phyloP scores from a whole-genome alignment of 805 yeast genomes.

The Metschnikowia hibisci region DNA sequence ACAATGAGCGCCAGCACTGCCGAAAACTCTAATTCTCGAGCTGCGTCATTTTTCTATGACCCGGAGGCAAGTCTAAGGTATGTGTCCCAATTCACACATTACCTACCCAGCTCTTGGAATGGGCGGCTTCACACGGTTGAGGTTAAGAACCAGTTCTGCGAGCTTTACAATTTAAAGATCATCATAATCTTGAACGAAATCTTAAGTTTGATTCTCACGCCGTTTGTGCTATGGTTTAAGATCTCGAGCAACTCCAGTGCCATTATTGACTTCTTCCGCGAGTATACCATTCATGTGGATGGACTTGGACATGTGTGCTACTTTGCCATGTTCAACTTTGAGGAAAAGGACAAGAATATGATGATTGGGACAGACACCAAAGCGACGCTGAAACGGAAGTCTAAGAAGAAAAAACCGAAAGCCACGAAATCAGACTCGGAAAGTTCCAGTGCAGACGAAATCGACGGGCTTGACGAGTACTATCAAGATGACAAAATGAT shows the following conservation, averaged over 20 bases:
- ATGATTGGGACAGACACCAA: slow-evolving; percentile 29
- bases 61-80: slow-evolving; percentile 83
- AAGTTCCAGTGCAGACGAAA: slow-evolving; percentile 18
- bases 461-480: slow-evolving; percentile 32
- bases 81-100: slow-evolving; percentile 86
- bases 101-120: slow-evolving; percentile 83
- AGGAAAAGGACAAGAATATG: slow-evolving; percentile 49
- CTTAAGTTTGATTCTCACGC: slow-evolving; percentile 76
- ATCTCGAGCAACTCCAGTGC: slow-evolving; percentile 69
- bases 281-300: slow-evolving; percentile 84
- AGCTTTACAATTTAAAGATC: slow-evolving; percentile 69
- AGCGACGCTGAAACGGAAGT: slow-evolving; percentile 11
- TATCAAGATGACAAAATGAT: slow-evolving; percentile 83
- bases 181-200: slow-evolving; percentile 72
- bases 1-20: slow-evolving; percentile 18
- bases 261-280: slow-evolving; percentile 87
- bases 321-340: slow-evolving; percentile 87
- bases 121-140: slow-evolving; percentile 78
- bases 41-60: slow-evolving; percentile 61
- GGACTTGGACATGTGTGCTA: slow-evolving; percentile 94
- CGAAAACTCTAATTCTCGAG: slow-evolving; percentile 24
- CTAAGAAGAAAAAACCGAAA: neutral
- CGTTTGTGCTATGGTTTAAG: slow-evolving; percentile 84
- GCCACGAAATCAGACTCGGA: slow-evolving; percentile 17
- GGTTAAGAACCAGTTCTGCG: slow-evolving; percentile 80